phyloP scores from a whole-genome alignment of 2,329 filamentous ascomycete species.

The Didymella sp. region DNA sequence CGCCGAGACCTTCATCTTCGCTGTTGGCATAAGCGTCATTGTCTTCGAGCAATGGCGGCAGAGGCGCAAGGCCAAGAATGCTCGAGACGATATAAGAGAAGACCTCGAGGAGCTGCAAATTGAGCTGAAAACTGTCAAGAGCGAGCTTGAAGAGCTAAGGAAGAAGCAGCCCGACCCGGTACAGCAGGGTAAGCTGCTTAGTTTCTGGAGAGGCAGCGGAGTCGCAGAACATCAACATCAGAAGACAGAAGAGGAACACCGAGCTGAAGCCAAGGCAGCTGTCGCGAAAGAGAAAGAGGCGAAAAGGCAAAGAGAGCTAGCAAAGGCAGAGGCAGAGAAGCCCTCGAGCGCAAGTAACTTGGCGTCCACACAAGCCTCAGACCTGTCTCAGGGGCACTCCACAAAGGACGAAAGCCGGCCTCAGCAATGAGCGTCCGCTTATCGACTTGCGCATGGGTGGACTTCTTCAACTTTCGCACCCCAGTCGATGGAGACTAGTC shows the following conservation, averaged over 20 bases:
- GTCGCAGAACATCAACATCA: conserved; percentile 27
- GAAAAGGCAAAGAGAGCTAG: conserved; percentile 13
- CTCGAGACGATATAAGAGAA: conserved; percentile 67
- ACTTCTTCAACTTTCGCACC: neutral
- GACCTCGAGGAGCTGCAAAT: conserved; percentile 65
- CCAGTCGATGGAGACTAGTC: too few relatives aligned
- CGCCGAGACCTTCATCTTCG: conserved; percentile 70
- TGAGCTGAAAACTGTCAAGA: conserved; percentile 47
- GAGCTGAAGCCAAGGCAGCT: conserved; percentile 14
- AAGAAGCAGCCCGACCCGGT: conserved; percentile 41
- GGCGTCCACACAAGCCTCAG: neutral
- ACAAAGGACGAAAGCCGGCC: neutral
- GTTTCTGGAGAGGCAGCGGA: conserved; percentile 38
- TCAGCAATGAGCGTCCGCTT: neutral
- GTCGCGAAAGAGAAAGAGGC: conserved; percentile 18
- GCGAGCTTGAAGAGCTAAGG: conserved; percentile 52
- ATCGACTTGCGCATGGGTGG: neutral
- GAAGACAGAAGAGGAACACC: conserved; percentile 27
- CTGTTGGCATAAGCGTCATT: conserved; percentile 68
- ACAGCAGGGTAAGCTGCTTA: conserved; percentile 36
- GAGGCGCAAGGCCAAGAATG: conserved; percentile 65
- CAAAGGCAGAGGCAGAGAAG: conserved; percentile 8
- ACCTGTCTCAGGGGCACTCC: neutral
- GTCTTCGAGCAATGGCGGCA: conserved; percentile 68
- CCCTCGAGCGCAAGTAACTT: neutral